Evolutionary conservation across 2,329 filamentous ascomycete genomes (phyloP).

Genomic region (Achaetomium macrosporum): DNA sequence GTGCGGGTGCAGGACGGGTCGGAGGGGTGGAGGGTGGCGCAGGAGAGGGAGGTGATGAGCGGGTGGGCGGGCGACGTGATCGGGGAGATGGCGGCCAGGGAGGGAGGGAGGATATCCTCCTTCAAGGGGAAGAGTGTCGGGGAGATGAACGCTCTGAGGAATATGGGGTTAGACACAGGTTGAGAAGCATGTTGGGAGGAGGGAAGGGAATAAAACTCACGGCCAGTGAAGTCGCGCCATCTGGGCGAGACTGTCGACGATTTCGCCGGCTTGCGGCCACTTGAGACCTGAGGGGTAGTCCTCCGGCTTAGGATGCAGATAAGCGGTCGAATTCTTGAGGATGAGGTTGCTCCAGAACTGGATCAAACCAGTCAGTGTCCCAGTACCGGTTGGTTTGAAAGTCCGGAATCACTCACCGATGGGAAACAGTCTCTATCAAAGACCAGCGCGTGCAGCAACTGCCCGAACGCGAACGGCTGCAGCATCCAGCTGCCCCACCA

Average conservation of each 20-base stretch:
- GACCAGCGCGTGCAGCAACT: constrained; percentile 68
- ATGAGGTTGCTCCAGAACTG: constrained; percentile 41
- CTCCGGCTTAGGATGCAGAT: constrained; percentile 67
- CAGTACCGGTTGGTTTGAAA: neutral
- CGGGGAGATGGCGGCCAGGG: constrained; percentile 64
- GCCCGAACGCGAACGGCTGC: constrained; percentile 69
- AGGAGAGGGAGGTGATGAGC: constrained; percentile 76
- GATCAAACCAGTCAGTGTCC: neutral
- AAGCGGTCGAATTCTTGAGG: constrained; percentile 70
- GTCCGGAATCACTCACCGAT: constrained; percentile 36
- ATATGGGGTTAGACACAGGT: neutral
- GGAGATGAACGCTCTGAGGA: constrained; percentile 63
- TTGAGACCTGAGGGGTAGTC: constrained; percentile 58
- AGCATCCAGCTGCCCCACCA: constrained; percentile 83
- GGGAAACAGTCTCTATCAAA: constrained; percentile 73
- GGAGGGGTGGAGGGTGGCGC: constrained; percentile 79
- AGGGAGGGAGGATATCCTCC: constrained; percentile 56
- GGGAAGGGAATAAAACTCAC: constrained; percentile 40
- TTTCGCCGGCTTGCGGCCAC: constrained; percentile 72
- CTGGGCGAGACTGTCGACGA: constrained; percentile 73
- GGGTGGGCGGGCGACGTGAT: constrained; percentile 83
- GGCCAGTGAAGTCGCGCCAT: constrained; percentile 84
- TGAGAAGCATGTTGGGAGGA: neutral
- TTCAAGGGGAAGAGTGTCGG: constrained; percentile 79
- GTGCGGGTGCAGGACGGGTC: constrained; percentile 86